Evolutionary conservation across 306 rosid genomes (phyloP), one percentile per base, ranked within the genome.

Genomic region (Cicer arietinum): DNA sequence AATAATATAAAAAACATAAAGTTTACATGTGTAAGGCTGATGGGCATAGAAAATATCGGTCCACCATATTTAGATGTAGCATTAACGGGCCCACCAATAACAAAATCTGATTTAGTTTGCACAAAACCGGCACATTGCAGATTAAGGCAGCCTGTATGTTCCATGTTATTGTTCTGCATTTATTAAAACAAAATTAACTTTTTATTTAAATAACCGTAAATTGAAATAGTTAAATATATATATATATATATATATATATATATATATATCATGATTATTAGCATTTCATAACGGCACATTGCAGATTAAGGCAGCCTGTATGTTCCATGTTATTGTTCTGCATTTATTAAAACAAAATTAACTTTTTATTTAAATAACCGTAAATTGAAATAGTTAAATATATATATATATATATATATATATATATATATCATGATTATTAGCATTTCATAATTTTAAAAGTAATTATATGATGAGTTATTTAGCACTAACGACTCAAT

Each of bases 291-390:
- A 14, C 78, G 14, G 46, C 0, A 35, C 78, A 60, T 8, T 1
- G 39, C 69, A 60, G 0, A 16, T 74, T 35, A 18, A 5, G n/a
- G 78, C 78, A 74, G 46, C 78, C 69, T 46, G 48, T 46, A 35
- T 2, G 1, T 25, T 6, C 6, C 2, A 6, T 35, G 6, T 16
- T 0, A 50, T 50, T 20, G 14, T 13, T 4, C 74, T 69, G 61
- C 74, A 50, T 47, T 14, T 13, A 11, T 35, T 22, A 7, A 9
- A 69, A 30, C 18, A 44, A 48, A 48, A 65, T 16, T 0, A 63
- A 64, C 13, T 63, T 22, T 22, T 22, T 22, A 25, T 2, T 25
- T 25, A 25, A 25, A 25, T 25, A 25, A 25, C 3, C 35, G 35
- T 25, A 25, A 25, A 25, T 2, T 25, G 4, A 25, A 25, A 25